Base-by-base conservation (phyloP, 202 grass and related monocot genomes). In the Digitaria exilis region DNA sequence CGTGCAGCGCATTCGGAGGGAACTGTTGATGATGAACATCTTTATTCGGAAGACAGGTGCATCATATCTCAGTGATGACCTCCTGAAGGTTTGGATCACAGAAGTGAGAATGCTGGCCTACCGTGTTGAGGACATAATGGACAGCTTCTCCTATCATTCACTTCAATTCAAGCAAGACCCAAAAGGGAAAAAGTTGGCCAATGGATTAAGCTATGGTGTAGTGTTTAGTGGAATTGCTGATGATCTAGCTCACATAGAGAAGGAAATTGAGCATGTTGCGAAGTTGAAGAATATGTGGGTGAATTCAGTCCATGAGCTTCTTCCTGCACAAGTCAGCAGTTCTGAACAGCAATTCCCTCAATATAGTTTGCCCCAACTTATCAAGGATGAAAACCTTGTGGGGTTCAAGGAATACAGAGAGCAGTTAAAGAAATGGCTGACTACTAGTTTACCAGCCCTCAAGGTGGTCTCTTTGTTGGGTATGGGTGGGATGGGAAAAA, bases 401-500 rank as follows among this genome's bases (percentile, higher is more conserved):
- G 86, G 90, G 4, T 58, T 82, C 2, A 34, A 86, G 17, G 14
- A 76, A 18, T 29, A 80, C 49, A 80, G 26, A 26, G 21, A 76
- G 34, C 4, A 19, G 17, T 25, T 90, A 41, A 64, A 29, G 29
- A 24, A 70, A 15, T 87, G 28, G 59, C 16, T 87, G 43, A 78
- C 12, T 25, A 29, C 60, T 6, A 18, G 59, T n/a, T 19, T 9
- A 48, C 34, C 44, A 56, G 49, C 42, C n/a, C 45, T 45, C 2
- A 43, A 30, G 37, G 22, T 89, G 22, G 83, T 92, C n/a, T 75
- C 86, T 13, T 46, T 92, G 4, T 89, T 54, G 25, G 86, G 90
- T 55, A 92, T 89, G 90, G 86, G 90, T n/a, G 86, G 86, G 10
- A 35, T 89, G 26, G 90, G 90, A 4, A 92, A 92, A 81, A 92